Evolutionary conservation across 2,329 filamentous ascomycete genomes (phyloP), one percentile per base, ranked within the genome.

Genomic region (Botrytis fabae): DNA sequence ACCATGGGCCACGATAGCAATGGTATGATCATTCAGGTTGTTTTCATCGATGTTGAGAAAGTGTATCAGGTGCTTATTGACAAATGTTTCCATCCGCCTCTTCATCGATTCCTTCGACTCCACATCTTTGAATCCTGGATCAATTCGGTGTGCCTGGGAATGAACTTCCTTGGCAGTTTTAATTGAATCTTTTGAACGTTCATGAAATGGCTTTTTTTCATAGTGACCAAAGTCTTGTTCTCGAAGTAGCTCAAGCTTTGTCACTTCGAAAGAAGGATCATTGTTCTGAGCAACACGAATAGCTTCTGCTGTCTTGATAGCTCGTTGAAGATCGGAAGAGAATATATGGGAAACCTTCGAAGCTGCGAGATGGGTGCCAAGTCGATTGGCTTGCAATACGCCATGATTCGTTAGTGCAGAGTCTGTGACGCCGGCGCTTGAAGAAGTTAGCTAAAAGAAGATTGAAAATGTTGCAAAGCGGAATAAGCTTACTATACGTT

Each of bases 381-480:
- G 86, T 44, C 89, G 88, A 62, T 86, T 88, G n/a, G 92, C 90
- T 82, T 97, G 94, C 66, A 95, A 86, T 69, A 92, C 87, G 72
- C 94, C 94, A 83, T 97, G 93, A 75, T 90, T 91, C 38, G 94
- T 97, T 78, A 97, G 85, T 59, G 89, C 84, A 1, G 94, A 95
- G 83, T 97, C 93, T 81, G 90, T 92, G 69, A 90, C 88, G 74
- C 94, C 94, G 78, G 94, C 94, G 83, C 91, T 91, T 84, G 72
- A 71, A 74, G 48, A 69, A 62, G 63, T 75, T 69, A 76, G 75
- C 69, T 35, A 71, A 38, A 48, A 35, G 48, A 68, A 57, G 38
- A 10, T 44, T 28, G 35, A 42, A 69, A 38, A 32, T 32, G 18
- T 60, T 54, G 48, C n/a, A 44, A 57, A 46, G 22, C 57, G 32